Percentiles rank a stretch among this genome's conserved stretches.
phyloP scores from a whole-genome alignment of 2,329 filamentous ascomycete species.

The Xylariaceae sp. region DNA sequence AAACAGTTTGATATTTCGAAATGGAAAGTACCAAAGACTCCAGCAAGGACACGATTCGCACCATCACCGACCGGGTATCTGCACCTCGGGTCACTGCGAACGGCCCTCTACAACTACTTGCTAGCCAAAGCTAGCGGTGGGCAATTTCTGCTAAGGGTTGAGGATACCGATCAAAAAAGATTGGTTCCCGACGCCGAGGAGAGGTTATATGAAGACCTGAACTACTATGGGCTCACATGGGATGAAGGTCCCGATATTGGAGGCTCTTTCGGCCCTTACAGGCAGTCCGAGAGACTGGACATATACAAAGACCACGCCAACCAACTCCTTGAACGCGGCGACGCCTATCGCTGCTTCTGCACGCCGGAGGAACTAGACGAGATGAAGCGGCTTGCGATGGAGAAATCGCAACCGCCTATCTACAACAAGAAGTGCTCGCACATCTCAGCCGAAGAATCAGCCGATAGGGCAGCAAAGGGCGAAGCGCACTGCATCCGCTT shows the following conservation, averaged over 20 bases:
- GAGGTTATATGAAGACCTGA: constrained; percentile 71
- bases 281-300: constrained; percentile 76
- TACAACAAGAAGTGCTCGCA: constrained; percentile 67
- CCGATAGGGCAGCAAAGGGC: constrained; percentile 62
- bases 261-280: constrained; percentile 80
- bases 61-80: constrained; percentile 93
- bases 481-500: constrained; percentile 77
- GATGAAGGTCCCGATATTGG: constrained; percentile 86
- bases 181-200: constrained; percentile 76
- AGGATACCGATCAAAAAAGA: constrained; percentile 91
- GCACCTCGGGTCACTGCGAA: constrained; percentile 86
- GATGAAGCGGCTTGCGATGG: constrained; percentile 60
- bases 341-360: constrained; percentile 94
- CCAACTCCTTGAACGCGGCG: constrained; percentile 62
- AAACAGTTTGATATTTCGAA: constrained; percentile 14
- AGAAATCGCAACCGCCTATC: constrained; percentile 40
- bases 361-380: constrained; percentile 64
- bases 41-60: constrained; percentile 81
- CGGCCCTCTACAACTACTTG: constrained; percentile 92
- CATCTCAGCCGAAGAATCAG: constrained; percentile 63
- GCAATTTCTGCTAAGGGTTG: constrained; percentile 84
- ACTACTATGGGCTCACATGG: constrained; percentile 88
- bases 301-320: constrained; percentile 70
- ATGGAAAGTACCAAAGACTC: constrained; percentile 45
- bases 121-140: constrained; percentile 84